These are phyloP conservation scores for Dothiorella sarmentorum DNA, from an alignment of 2,329 filamentous ascomycete genomes.

Conservation along the genomic window DNA sequence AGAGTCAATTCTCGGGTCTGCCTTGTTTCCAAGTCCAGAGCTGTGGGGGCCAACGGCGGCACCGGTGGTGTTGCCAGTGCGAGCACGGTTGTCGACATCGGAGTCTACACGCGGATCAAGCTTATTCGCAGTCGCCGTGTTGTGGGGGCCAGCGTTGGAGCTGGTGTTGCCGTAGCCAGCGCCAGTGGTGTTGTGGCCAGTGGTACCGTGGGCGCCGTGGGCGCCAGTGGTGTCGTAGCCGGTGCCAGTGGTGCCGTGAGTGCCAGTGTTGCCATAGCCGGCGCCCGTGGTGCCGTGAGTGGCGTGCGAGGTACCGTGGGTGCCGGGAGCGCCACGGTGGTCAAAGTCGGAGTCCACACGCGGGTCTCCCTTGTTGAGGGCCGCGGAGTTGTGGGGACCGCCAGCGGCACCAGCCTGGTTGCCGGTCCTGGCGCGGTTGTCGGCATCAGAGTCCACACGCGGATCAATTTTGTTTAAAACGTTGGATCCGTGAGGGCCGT, in stretches of 20 bases:
- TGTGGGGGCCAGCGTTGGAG: slow-evolving; percentile 14
- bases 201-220: not conserved
- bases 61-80: not conserved
- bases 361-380: slow-evolving; percentile 14
- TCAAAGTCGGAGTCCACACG: slow-evolving; percentile 17
- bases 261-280: not conserved
- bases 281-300: not conserved
- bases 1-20: slow-evolving; percentile 7
- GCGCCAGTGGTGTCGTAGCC: not conserved
- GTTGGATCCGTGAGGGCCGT: slow-evolving; percentile 10
- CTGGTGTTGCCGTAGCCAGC: not conserved
- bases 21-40: slow-evolving; percentile 5
- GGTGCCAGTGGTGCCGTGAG: not conserved
- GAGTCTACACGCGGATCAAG: slow-evolving; percentile 12
- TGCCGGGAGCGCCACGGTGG: slow-evolving; percentile 1
- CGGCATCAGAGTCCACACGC: not conserved
- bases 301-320: not conserved
- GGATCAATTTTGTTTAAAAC: slow-evolving; percentile 6
- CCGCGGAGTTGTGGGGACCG: slow-evolving; percentile 4
- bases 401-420: not conserved
- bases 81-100: slow-evolving; percentile 12
- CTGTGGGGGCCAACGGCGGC: slow-evolving; percentile 10
- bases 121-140: not conserved
- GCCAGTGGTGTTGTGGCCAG: not conserved
- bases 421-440: slow-evolving; percentile 2